Evolutionary conservation across 1,139 yeast species (phyloP).

Genomic region (Pichia sp.): DNA sequence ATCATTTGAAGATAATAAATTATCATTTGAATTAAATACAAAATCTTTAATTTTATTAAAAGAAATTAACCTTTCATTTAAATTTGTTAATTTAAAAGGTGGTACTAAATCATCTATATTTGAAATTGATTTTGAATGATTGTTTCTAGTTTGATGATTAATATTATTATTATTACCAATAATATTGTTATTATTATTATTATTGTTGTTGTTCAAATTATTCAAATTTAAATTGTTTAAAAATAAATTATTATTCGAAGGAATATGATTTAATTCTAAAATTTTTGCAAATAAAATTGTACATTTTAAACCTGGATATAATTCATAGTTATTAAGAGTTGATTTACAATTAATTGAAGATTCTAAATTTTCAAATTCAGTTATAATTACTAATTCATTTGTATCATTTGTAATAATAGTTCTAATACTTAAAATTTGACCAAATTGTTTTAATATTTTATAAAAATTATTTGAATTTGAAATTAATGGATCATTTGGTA

Average conservation of each 20-base stretch:
- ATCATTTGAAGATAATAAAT: slow-evolving; percentile 7
- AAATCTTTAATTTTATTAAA: slow-evolving; percentile 23
- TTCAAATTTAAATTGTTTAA: slow-evolving; percentile 1
- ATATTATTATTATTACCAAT: background rate
- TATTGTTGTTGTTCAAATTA: background rate
- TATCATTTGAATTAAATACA: slow-evolving; percentile 14
- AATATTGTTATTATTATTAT: slow-evolving; percentile 5
- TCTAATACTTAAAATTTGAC: slow-evolving; percentile 52
- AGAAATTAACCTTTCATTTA: slow-evolving; percentile 18
- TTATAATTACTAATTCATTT: slow-evolving; percentile 45
- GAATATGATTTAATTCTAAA: slow-evolving; percentile 28
- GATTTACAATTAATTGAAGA: slow-evolving; percentile 75
- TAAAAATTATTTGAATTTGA: slow-evolving; percentile 27
- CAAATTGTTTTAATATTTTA: slow-evolving; percentile 39
- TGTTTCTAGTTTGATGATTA: slow-evolving; percentile 6
- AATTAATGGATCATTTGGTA: slow-evolving; percentile 40
- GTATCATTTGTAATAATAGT: slow-evolving; percentile 38
- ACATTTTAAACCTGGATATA: slow-evolving; percentile 65
- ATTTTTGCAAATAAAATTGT: slow-evolving; percentile 65
- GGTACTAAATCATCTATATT: slow-evolving; percentile 10
- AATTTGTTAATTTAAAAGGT: slow-evolving; percentile 14
- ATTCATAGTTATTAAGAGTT: slow-evolving; percentile 71
- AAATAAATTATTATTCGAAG: background rate
- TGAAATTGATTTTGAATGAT: slow-evolving; percentile 4
- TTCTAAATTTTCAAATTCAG: slow-evolving; percentile 67